Percentiles rank a stretch among this genome's conserved stretches.
These are phyloP conservation scores for Massarina eburnea DNA, from an alignment of 2,329 filamentous ascomycete genomes.

Conservation along the genomic window DNA sequence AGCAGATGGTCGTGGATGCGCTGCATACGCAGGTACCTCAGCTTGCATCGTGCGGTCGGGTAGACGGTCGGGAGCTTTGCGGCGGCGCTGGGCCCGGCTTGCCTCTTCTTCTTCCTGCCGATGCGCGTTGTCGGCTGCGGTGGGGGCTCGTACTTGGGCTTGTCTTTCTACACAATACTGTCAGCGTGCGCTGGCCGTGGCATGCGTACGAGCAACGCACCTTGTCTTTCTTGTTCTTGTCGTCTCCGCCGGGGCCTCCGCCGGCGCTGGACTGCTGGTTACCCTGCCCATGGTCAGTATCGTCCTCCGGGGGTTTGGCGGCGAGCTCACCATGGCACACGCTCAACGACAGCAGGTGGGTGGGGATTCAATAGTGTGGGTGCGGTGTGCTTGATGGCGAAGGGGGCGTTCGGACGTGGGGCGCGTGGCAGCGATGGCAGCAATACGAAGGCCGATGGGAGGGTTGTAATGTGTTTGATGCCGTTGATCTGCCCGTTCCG, in stretches of 20 bases:
- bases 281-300: slow-evolving; percentile 59
- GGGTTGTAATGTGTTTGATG: slow-evolving; percentile 38
- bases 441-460: slow-evolving; percentile 19
- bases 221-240: slow-evolving; percentile 87
- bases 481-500: slow-evolving; percentile 16
- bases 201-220: slow-evolving; percentile 23
- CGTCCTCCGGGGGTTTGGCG: slow-evolving; percentile 29
- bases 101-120: slow-evolving; percentile 98
- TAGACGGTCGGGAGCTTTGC: slow-evolving; percentile 94
- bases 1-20: slow-evolving; percentile 96
- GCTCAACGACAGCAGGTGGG: slow-evolving; percentile 13
- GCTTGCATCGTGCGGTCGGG: slow-evolving; percentile 95
- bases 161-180: slow-evolving; percentile 74
- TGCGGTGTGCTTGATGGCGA: neutral
- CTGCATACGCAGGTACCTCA: slow-evolving; percentile 96
- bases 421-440: slow-evolving; percentile 18
- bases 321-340: slow-evolving; percentile 37
- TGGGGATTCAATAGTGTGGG: neutral
- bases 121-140: slow-evolving; percentile 95
- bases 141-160: slow-evolving; percentile 99
- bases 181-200: slow-evolving; percentile 14
- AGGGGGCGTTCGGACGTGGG: neutral
- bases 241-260: slow-evolving; percentile 68
- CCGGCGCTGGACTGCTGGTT: slow-evolving; percentile 88
- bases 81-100: slow-evolving; percentile 86